Conservation (phyloP, 352 stramenopile species). For the Globisporangium viniferum region DNA sequence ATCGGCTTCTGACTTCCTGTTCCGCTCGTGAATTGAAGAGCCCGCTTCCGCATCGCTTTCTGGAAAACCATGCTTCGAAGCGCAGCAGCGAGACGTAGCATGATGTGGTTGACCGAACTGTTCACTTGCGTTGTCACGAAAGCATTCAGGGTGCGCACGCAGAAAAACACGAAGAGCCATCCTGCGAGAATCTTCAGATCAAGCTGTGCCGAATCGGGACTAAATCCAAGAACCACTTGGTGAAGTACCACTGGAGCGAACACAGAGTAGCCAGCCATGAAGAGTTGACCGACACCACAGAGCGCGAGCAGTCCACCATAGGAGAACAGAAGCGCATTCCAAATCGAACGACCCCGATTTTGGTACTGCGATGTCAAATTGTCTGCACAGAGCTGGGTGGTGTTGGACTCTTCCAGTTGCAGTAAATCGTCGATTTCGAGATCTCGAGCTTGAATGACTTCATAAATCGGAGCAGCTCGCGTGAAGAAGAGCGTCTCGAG, state of each 20-base stretch:
- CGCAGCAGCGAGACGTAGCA: conserved; percentile 6
- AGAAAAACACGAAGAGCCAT: conserved; percentile 9
- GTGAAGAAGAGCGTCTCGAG: conserved; percentile 13
- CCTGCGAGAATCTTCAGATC: background rate
- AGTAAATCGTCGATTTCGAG: conserved; percentile 9
- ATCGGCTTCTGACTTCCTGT: background rate
- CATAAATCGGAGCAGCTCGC: conserved; percentile 1
- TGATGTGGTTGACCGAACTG: conserved; percentile 4
- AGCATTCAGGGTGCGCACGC: conserved; percentile 5
- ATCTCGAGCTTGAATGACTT: background rate
- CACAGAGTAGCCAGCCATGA: conserved; percentile 7
- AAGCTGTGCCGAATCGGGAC: background rate
- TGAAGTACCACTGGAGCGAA: conserved; percentile 20
- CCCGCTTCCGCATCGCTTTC: conserved; percentile 12
- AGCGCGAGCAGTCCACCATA: background rate
- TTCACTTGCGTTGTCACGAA: conserved; percentile 17
- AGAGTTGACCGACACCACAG: conserved; percentile 6
- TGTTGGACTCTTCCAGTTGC: background rate
- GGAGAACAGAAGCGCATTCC: conserved; percentile 3
- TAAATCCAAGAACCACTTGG: conserved; percentile 14
- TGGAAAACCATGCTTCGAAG: conserved; percentile 11
- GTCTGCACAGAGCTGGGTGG: background rate
- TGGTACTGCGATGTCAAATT: background rate
- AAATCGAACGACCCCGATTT: background rate
- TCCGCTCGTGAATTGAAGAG: background rate